Evolutionary conservation across 768 basidiomycete species (phyloP).

Genomic region (Austroboletus eburneus): DNA sequence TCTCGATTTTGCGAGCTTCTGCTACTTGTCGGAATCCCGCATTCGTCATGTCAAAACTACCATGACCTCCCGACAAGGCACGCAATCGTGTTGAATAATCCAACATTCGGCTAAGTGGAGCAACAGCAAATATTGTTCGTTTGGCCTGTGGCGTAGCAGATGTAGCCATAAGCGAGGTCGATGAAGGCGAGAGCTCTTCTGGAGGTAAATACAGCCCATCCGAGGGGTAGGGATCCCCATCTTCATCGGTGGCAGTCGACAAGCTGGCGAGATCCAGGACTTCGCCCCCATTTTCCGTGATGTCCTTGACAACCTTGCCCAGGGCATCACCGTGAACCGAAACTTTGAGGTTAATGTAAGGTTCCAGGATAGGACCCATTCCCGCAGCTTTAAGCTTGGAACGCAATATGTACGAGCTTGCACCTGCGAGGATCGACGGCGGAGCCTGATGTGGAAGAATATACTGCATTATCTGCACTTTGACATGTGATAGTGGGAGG

Average conservation of each 20-base stretch:
- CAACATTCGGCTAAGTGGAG: slow-evolving; percentile 77
- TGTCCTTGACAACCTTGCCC: slow-evolving; percentile 76
- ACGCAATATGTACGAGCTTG: slow-evolving; percentile 60
- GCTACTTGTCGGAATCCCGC: slow-evolving; percentile 75
- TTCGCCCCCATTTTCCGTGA: slow-evolving; percentile 83
- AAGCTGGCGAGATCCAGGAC: slow-evolving; percentile 56
- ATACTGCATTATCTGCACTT: slow-evolving; percentile 49
- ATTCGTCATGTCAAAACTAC: slow-evolving; percentile 70
- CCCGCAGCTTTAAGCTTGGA: slow-evolving; percentile 58
- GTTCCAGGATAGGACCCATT: slow-evolving; percentile 74
- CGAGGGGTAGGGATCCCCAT: slow-evolving; percentile 42
- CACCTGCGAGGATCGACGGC: slow-evolving; percentile 58
- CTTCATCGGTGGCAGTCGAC: slow-evolving; percentile 35
- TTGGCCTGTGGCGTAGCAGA: slow-evolving; percentile 41
- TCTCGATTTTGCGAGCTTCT: slow-evolving; percentile 59
- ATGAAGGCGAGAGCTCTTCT: slow-evolving; percentile 70
- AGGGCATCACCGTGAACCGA: slow-evolving; percentile 62
- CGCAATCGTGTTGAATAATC: slow-evolving; percentile 78
- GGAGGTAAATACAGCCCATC: slow-evolving; percentile 77
- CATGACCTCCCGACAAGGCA: slow-evolving; percentile 79
- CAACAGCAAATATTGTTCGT: slow-evolving; percentile 66
- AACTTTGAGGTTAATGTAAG: slow-evolving; percentile 67
- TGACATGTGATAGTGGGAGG: slow-evolving; percentile 61
- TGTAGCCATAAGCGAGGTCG: slow-evolving; percentile 29
- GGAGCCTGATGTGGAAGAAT: slow-evolving; percentile 39